phyloP scores from a whole-genome alignment of 179 eudicot species.

The Heliamphora ciliata region DNA sequence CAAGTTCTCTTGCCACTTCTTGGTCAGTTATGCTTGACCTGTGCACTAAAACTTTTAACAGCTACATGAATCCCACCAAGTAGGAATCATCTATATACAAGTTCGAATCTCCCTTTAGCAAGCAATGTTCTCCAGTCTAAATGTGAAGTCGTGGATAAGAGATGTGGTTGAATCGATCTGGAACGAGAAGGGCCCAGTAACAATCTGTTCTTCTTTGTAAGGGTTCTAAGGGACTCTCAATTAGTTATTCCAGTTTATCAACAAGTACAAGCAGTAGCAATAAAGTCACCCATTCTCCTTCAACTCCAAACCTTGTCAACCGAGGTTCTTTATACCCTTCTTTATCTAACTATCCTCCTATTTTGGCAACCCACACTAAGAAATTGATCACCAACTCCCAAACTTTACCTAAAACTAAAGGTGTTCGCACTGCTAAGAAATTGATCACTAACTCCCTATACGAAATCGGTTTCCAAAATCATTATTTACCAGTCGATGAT shows the following conservation, averaged over 20 bases:
- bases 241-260: constrained; percentile 15
- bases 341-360: constrained; percentile 59
- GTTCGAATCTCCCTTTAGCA: constrained; percentile 61
- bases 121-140: constrained; percentile 47
- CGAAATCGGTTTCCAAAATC: constrained; percentile 12
- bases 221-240: constrained; percentile 11
- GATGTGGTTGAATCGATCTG: constrained; percentile 65
- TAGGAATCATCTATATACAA: constrained; percentile 48
- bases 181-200: constrained; percentile 60
- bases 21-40: constrained; percentile 53
- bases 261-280: constrained; percentile 30
- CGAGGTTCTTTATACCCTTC: constrained; percentile 35
- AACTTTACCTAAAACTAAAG: constrained; percentile 32
- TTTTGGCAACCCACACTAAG: constrained; percentile 39
- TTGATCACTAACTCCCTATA: constrained; percentile 12
- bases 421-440: constrained; percentile 69
- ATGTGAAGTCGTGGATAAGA: constrained; percentile 55
- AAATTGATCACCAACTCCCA: constrained; percentile 26
- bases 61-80: constrained; percentile 53
- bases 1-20: constrained; percentile 58
- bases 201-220: constrained; percentile 32
- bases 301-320: constrained; percentile 55
- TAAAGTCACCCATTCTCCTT: constrained; percentile 50
- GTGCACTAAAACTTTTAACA: constrained; percentile 46
- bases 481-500: constrained; percentile 15